These are phyloP conservation scores for Fusarium armeniacum DNA, from an alignment of 2,329 filamentous ascomycete species.

Conservation along the genomic window DNA sequence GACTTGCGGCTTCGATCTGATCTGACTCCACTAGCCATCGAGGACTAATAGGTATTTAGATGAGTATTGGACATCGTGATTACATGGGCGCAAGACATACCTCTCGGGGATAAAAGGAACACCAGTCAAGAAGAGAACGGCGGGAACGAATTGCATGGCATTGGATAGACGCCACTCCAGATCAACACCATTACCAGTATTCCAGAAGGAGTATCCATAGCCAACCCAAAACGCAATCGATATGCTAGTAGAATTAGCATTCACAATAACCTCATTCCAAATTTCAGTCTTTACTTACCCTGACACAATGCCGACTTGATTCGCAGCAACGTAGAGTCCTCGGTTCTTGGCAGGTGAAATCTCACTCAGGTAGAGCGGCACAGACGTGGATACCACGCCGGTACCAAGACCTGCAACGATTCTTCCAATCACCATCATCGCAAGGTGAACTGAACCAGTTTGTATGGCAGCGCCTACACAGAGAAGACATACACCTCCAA, in stretches of 20 bases:
- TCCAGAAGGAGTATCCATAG: constrained; percentile 30
- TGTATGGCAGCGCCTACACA: constrained; percentile 27
- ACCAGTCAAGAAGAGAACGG: constrained; percentile 11
- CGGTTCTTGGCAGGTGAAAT: constrained; percentile 23
- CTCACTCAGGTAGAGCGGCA: constrained; percentile 25
- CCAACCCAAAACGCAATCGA: constrained; percentile 31
- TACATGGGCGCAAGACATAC: background rate
- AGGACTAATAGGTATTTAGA: background rate
- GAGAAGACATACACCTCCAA: constrained; percentile 17
- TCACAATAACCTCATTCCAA: too few relatives aligned
- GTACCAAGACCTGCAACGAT: constrained; percentile 27
- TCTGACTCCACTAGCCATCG: constrained; percentile 31
- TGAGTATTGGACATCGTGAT: accelerated
- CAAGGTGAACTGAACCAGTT: constrained; percentile 27
- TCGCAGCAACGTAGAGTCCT: constrained; percentile 28
- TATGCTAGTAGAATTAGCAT: background rate
- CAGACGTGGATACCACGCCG: constrained; percentile 17
- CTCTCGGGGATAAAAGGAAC: constrained; percentile 29
- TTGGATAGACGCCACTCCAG: constrained; percentile 25
- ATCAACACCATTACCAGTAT: constrained; percentile 18
- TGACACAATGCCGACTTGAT: constrained; percentile 25
- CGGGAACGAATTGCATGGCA: constrained; percentile 26
- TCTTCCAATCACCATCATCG: constrained; percentile 26
- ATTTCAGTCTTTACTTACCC: background rate
- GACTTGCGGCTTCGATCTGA: constrained; percentile 21